Evolutionary conservation across 257 asterid species (phyloP), one percentile per base, ranked within the genome.

Genomic region (Solanum sparsipilum): DNA sequence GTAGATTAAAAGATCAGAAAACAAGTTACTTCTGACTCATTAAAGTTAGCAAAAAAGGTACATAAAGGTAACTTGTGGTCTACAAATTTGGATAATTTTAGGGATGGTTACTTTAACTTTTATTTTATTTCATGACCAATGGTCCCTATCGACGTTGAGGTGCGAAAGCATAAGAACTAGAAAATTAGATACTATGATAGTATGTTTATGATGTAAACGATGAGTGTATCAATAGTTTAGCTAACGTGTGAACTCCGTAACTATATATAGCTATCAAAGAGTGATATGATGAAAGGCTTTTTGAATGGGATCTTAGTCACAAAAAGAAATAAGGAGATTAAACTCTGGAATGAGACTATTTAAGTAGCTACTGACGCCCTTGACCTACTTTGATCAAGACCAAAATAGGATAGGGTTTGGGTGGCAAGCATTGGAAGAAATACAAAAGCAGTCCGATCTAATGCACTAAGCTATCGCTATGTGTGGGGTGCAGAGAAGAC

Each of bases 401-500:
- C 23, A 16, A 52, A 48, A 52, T 56, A 56, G 65, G 10, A 56
- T 18, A 18, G 65, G n/a, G 65, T 56, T 56, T 18, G 65, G 65
- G 63, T 52, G 63, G 63, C 63, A 52, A 52, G 63, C 63, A 52
- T 52, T 1, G 23, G 9, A 52, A 52, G 23, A 52, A 52, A 0
- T 52, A 2, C 63, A 52, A 16, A 52, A 52, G 23, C 56, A 2
- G 23, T 52, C 4, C 3, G 1, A 16, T 48, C 3, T 8, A 1
- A 9, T 58, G 67, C 25, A 58, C 13, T 7, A 58, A 20, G 27
- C 25, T 58, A 4, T 9, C 0, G 1, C 25, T 3, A 60, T 60
- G 3, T 0, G 2, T 9, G 5, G 3, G 11, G 6, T 60, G 5
- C 68, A 23, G 0, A 8, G 25, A 60, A 58, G 68, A 21, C 0